Evolutionary conservation across 768 basidiomycete genomes (phyloP).

Genomic region (Pisolithus albus): DNA sequence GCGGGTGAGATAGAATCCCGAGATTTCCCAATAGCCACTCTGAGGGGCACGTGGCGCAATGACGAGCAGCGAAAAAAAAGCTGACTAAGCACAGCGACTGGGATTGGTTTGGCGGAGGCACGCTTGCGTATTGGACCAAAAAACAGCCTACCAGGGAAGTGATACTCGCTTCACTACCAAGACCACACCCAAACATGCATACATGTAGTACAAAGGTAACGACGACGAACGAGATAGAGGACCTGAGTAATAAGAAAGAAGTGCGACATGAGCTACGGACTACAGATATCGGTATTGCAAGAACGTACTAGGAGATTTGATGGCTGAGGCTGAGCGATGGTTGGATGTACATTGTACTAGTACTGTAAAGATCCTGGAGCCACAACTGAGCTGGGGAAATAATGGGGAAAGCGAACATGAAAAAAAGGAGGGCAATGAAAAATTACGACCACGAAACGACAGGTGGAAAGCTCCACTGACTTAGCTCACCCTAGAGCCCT

Average conservation of each 20-base stretch:
- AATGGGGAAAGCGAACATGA: slow-evolving; percentile 9
- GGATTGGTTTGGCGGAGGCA: no score
- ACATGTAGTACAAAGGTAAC: background rate
- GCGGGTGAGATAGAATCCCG: background rate
- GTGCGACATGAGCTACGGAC: slow-evolving; percentile 24
- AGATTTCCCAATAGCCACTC: background rate
- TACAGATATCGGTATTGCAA: slow-evolving; percentile 31
- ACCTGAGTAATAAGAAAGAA: background rate
- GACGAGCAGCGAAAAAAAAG: no score
- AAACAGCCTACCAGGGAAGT: no score
- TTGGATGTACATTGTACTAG: slow-evolving; percentile 20
- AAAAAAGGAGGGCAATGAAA: slow-evolving; percentile 15
- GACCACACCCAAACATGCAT: background rate
- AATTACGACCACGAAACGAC: slow-evolving; percentile 25
- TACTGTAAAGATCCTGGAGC: slow-evolving; percentile 22
- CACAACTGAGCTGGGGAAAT: slow-evolving; percentile 8
- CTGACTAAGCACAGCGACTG: no score
- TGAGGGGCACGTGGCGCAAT: slow-evolving; percentile 1
- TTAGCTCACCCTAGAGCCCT: slow-evolving; percentile 9
- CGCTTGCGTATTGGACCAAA: no score
- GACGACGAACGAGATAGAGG: background rate
- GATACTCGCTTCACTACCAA: background rate
- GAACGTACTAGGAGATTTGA: slow-evolving; percentile 8
- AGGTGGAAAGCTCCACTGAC: slow-evolving; percentile 19
- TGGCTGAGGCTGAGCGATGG: slow-evolving; percentile 17